Evolutionary conservation across 1,139 yeast genomes (phyloP).

Genomic region (Pichia sp.): DNA sequence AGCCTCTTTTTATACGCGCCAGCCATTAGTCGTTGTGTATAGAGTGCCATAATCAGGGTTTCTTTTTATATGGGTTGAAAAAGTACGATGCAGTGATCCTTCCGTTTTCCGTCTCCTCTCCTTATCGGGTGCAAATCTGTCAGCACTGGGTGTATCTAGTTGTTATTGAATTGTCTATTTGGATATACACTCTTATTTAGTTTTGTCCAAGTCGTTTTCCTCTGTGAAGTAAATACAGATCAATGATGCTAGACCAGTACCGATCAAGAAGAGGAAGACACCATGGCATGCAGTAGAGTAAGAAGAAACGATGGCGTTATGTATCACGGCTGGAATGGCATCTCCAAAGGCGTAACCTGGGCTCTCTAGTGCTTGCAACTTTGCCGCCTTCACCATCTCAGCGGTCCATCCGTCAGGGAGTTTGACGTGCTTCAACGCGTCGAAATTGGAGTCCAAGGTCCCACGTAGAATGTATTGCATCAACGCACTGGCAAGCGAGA

Average conservation of each 20-base stretch:
- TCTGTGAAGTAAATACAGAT: conserved; percentile 17
- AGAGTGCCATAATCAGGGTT: conserved; percentile 3
- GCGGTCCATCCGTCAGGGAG: conserved; percentile 14
- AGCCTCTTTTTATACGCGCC: conserved; percentile 4
- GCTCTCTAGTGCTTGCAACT: conserved; percentile 31
- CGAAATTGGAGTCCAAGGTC: conserved; percentile 12
- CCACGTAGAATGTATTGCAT: conserved; percentile 32
- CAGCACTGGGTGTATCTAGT: too few species aligned
- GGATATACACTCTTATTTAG: background rate
- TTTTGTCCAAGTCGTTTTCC: conserved; percentile 17
- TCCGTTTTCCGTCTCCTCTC: background rate
- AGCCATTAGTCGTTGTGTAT: background rate
- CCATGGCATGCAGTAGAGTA: conserved; percentile 39
- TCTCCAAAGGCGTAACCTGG: conserved; percentile 35
- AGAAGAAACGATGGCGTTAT: conserved; percentile 34
- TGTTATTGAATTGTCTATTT: background rate
- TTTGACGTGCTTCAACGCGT: background rate
- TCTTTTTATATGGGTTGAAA: background rate
- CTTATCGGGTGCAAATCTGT: background rate
- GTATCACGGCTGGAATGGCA: conserved; percentile 35
- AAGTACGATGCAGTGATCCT: too few species aligned
- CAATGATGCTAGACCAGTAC: conserved; percentile 34
- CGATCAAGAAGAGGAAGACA: conserved; percentile 21
- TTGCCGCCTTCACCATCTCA: conserved; percentile 9
- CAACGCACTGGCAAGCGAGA: conserved; percentile 43